Conservation (phyloP, 1,284 basidiomycete genomes). For the Neonothopanus nambi region DNA sequence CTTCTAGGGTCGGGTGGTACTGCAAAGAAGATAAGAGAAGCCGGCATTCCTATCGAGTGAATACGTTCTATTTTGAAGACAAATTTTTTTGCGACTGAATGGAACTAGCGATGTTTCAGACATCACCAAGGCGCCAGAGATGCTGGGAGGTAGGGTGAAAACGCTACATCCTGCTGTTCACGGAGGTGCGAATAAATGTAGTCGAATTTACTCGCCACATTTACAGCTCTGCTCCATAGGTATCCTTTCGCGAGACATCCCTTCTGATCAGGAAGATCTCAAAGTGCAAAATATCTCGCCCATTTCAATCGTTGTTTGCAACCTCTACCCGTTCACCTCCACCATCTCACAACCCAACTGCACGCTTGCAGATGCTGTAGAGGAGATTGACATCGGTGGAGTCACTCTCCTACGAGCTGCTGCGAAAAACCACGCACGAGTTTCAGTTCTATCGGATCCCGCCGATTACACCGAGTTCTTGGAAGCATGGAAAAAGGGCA, state of each 20-base stretch:
- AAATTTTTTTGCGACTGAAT: constrained; percentile 1
- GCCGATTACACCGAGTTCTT: constrained; percentile 90
- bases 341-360: constrained; percentile 90
- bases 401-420: constrained; percentile 97
- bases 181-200: constrained; percentile 69
- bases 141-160: constrained; percentile 98
- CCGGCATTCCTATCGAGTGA: constrained; percentile 88
- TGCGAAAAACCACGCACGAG: constrained; percentile 97
- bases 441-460: constrained; percentile 92
- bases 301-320: constrained; percentile 97
- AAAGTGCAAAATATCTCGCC: constrained; percentile 80
- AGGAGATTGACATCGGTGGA: constrained; percentile 99
- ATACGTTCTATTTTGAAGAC: constrained; percentile 30
- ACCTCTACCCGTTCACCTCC: constrained; percentile 95
- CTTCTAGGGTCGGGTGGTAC: constrained; percentile 96
- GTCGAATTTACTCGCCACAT: background rate
- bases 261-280: constrained; percentile 86
- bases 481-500: constrained; percentile 67
- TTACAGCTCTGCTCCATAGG: constrained; percentile 46
- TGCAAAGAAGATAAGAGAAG: constrained; percentile 95
- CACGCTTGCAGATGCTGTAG: constrained; percentile 90
- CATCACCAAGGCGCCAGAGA: constrained; percentile 99
- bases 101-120: constrained; percentile 90
- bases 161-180: constrained; percentile 99
- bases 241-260: constrained; percentile 86